phyloP scores from a whole-genome alignment of 164 flowering plant species.

The Stephania yunnanensis region DNA sequence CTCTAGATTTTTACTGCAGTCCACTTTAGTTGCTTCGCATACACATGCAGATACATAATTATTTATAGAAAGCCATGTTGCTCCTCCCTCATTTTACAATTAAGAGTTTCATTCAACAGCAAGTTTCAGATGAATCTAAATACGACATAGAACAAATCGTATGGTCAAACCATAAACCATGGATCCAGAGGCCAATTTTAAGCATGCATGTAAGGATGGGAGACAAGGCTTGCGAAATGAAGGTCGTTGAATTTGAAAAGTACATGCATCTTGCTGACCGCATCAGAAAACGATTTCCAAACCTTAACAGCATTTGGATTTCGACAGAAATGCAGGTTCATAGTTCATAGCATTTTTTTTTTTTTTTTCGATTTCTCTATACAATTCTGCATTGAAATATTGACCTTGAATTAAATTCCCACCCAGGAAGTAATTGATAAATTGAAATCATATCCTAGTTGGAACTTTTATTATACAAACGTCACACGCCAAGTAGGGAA shows the following conservation, averaged over 20 bases:
- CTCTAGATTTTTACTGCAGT: no score
- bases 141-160: conserved; percentile 58
- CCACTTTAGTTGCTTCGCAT: no score
- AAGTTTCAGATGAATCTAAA: conserved; percentile 10
- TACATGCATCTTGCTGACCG: conserved; percentile 76
- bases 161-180: conserved; percentile 75
- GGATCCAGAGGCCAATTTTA: conserved; percentile 82
- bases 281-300: conserved; percentile 62
- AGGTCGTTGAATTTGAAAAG: conserved; percentile 68
- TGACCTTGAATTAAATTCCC: not conserved
- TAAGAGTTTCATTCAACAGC: conserved; percentile 25
- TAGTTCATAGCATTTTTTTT: not conserved
- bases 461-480: conserved; percentile 84
- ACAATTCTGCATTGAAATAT: not conserved
- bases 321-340: conserved; percentile 98
- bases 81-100: not conserved
- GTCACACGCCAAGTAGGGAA: conserved; percentile 80
- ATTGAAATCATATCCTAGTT: conserved; percentile 41
- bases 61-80: not conserved
- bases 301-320: conserved; percentile 77
- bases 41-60: no score
- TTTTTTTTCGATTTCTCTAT: not conserved
- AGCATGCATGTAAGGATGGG: conserved; percentile 99
- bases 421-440: conserved; percentile 75
- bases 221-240: conserved; percentile 97